These are phyloP conservation scores for Grosmannia penicillata DNA, from an alignment of 2,329 filamentous ascomycete species.

Conservation along the genomic window DNA sequence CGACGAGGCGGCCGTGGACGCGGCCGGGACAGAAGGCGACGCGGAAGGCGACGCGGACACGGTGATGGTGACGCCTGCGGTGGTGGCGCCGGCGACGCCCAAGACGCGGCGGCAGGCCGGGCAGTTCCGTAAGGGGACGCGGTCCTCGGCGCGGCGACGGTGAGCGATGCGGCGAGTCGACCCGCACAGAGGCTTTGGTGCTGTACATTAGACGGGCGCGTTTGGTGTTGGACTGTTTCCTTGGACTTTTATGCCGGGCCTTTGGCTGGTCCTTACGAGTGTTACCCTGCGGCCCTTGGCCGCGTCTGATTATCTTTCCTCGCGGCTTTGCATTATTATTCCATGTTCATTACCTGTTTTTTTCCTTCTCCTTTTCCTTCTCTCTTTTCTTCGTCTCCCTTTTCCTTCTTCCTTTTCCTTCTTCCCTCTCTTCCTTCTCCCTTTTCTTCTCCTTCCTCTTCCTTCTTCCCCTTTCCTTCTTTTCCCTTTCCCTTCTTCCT, in stretches of 20 bases:
- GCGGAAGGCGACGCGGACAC: neutral
- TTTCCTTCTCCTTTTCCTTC: neutral
- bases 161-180: conserved; percentile 11
- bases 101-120: conserved; percentile 3
- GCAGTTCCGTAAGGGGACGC: conserved; percentile 16
- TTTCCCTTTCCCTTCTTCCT: neutral
- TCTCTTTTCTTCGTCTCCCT: neutral
- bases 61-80: neutral
- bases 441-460: neutral
- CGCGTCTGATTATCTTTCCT: no score
- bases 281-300: no score
- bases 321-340: neutral
- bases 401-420: neutral
- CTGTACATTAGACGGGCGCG: no score
- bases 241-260: no score
- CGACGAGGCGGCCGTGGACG: neutral
- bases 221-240: no score
- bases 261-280: no score
- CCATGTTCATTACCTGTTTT: neutral
- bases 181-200: no score
- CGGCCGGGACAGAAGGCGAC: neutral
- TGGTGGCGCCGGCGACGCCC: conserved; percentile 1
- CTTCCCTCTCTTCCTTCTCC: neutral
- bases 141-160: conserved; percentile 17
- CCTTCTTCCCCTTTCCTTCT: neutral